These are phyloP conservation scores for Microbotryum violaceum DNA, from an alignment of 1,284 basidiomycete species.

Conservation along the genomic window DNA sequence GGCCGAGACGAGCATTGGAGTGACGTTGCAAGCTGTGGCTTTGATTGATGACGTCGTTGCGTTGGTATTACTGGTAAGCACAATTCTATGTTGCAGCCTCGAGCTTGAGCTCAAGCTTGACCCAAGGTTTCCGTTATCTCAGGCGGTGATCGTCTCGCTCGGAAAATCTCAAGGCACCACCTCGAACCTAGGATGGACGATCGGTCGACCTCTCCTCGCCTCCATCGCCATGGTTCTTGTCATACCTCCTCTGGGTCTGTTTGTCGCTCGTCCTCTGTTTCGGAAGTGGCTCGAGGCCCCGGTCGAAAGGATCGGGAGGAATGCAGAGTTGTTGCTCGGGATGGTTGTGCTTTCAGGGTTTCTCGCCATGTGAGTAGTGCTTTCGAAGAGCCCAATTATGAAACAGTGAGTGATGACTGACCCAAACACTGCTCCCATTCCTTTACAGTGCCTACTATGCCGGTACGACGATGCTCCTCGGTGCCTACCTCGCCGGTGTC, in stretches of 20 bases:
- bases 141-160: conserved; percentile 45
- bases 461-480: conserved; percentile 46
- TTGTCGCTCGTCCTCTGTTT: conserved; percentile 34
- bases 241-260: conserved; percentile 36
- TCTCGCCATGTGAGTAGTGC: conserved; percentile 36
- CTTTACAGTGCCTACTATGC: conserved; percentile 33
- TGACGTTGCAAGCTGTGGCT: conserved; percentile 50
- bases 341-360: conserved; percentile 23
- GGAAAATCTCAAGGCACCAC: conserved; percentile 23
- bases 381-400: conserved; percentile 3
- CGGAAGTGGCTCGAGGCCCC: not conserved
- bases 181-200: conserved; percentile 38
- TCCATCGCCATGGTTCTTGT: conserved; percentile 42
- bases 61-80: conserved; percentile 45
- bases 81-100: no score
- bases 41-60: conserved; percentile 53
- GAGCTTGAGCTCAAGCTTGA: no score
- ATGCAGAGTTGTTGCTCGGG: conserved; percentile 10
- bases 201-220: conserved; percentile 45
- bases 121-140: no score
- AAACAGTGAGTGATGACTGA: conserved; percentile 7
- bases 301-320: not conserved
- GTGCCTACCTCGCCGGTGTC: conserved; percentile 46
- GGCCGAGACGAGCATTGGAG: conserved; percentile 47
- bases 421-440: not conserved